Conservation (phyloP, 169 alveolate genomes). For the Plasmodium vivax region DNA sequence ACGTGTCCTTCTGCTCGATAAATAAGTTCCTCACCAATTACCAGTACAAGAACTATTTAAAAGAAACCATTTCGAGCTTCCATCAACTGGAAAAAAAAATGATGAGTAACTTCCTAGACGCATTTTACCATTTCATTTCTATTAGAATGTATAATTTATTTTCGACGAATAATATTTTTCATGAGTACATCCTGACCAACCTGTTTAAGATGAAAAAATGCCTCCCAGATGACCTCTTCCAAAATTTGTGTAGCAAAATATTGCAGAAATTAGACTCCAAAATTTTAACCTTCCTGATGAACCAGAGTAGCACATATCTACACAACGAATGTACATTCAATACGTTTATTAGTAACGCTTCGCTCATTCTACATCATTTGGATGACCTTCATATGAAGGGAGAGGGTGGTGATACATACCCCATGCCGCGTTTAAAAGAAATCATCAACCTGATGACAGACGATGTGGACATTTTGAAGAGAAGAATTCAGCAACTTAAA, state of each 20-base stretch:
- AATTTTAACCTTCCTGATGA: constrained; percentile 22
- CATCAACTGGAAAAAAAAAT: constrained; percentile 52
- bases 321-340: constrained; percentile 42
- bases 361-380: constrained; percentile 5
- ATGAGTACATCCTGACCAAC: constrained; percentile 52
- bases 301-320: constrained; percentile 31
- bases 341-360: constrained; percentile 30
- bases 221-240: constrained; percentile 18
- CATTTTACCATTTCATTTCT: constrained; percentile 64
- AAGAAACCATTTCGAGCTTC: constrained; percentile 46
- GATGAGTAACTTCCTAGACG: constrained; percentile 63
- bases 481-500: constrained; percentile 42
- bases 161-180: constrained; percentile 26
- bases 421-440: constrained; percentile 44
- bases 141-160: constrained; percentile 64
- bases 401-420: neutral
- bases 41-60: constrained; percentile 21
- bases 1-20: constrained; percentile 31
- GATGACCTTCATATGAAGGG: constrained; percentile 3
- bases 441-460: constrained; percentile 40
- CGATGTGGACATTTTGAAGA: constrained; percentile 39
- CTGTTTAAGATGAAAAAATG: constrained; percentile 46
- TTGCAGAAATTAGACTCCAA: constrained; percentile 48
- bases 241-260: constrained; percentile 2
- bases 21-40: constrained; percentile 15